phyloP scores from a whole-genome alignment of 768 basidiomycete species.

The Suillus clintonianus region DNA sequence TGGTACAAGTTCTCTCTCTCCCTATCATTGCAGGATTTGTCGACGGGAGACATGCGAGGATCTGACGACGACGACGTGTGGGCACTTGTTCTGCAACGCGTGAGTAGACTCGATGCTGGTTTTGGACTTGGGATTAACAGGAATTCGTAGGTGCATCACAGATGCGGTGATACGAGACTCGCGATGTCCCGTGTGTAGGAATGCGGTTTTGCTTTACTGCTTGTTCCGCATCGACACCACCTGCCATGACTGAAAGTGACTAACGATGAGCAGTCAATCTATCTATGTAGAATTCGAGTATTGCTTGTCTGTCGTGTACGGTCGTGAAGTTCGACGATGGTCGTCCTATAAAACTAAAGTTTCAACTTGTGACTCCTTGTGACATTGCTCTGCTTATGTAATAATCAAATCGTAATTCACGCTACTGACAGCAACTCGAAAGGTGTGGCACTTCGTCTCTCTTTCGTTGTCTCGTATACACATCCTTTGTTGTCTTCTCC shows the following conservation, averaged over 20 bases:
- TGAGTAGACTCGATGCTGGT: conserved; percentile 30
- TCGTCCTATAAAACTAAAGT: not conserved
- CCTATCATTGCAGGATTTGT: conserved; percentile 53
- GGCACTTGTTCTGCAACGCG: conserved; percentile 63
- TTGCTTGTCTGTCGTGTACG: not conserved
- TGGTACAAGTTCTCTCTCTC: conserved; percentile 9
- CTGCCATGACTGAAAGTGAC: conserved; percentile 17
- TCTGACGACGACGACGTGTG: conserved; percentile 63
- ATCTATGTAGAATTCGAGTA: not conserved
- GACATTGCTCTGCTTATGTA: not conserved
- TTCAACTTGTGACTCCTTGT: not conserved
- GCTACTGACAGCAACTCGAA: not conserved
- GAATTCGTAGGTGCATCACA: conserved; percentile 50
- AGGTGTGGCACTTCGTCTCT: not conserved
- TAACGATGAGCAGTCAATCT: not conserved
- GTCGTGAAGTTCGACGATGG: not conserved
- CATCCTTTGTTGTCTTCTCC: not conserved
- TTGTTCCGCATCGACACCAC: conserved; percentile 51
- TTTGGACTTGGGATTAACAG: not conserved
- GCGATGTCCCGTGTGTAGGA: conserved; percentile 53
- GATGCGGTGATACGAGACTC: conserved; percentile 46
- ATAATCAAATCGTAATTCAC: not conserved
- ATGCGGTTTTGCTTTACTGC: conserved; percentile 55
- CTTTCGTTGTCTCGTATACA: not conserved
- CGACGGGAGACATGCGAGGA: conserved; percentile 50